Evolutionary conservation across 1,284 basidiomycete species (phyloP), one percentile per base, ranked within the genome.

Genomic region (Cryptococcus sp.): DNA sequence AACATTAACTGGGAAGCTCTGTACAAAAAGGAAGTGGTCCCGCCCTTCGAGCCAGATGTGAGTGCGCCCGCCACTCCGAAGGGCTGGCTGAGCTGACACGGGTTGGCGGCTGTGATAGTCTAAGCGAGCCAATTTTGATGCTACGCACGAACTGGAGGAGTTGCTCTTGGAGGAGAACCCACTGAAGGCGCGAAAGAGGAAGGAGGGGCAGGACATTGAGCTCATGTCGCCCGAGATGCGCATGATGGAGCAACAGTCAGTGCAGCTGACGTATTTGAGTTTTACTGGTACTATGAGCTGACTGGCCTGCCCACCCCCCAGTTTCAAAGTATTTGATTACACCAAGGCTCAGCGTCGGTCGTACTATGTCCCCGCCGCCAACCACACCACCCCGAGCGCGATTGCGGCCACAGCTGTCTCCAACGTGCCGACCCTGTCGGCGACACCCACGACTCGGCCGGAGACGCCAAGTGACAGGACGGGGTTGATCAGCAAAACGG

Each of bases 101-200:
- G n/a, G n/a, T n/a, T n/a, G n/a, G n/a, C 48, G 20, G 36, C 45
- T 45, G 16, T 42, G 58, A 23, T 73, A 96, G 91, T 86, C 87
- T 21, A 97, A 97, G 79, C 95, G 95, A 77, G 92, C 95, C 20
- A 98, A 98, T 76, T 98, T 98, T 74, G 95, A 98, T 72, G 94
- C 94, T n/a, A 96, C 95, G 15, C 94, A 98, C 73, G 95, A 98
- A 77, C 79, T 98, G 36, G 95, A 98, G 72, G 95, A 98, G 78
- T 80, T 98, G 40, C 76, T 98, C 37, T 79, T 98, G 11, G 95
- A 98, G 77, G 95, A 98, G 72, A 98, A 98, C 71, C 95, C 95
- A 47, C 80, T 98, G 53, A 98, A 97, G 75, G 93, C 95, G 13
- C 88, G 91, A 69, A 88, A 90, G 63, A 83, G 95, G 52, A 96